Percentiles rank a stretch among this genome's conserved stretches.
These are phyloP conservation scores for Penicillium sp. DNA, from an alignment of 2,329 filamentous ascomycete genomes.

Conservation along the genomic window DNA sequence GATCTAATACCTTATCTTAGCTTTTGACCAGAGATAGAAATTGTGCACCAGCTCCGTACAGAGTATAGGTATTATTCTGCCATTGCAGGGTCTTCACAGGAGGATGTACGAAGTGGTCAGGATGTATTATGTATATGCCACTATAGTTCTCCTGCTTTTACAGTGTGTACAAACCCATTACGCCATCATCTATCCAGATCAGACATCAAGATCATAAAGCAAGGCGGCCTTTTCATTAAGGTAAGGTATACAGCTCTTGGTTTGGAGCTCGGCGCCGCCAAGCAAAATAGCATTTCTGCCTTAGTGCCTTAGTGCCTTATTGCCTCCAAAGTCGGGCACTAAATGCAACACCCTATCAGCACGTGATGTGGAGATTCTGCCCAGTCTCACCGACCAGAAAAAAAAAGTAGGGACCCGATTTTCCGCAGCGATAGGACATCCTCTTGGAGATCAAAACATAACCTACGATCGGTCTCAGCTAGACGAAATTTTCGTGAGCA, in stretches of 20 bases:
- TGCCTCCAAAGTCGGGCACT: constrained; percentile 8
- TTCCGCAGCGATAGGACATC: constrained; percentile 22
- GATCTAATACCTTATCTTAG: not conserved
- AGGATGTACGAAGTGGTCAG: not conserved
- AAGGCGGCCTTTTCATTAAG: not conserved
- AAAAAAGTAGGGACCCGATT: constrained; percentile 31
- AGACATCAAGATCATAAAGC: not conserved
- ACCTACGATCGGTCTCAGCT: constrained; percentile 6
- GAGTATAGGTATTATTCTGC: too few relatives aligned
- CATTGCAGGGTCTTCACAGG: not conserved
- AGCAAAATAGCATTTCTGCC: not conserved
- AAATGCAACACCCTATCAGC: constrained; percentile 26
- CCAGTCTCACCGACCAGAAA: constrained; percentile 27
- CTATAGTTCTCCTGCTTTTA: not conserved
- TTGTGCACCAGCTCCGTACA: not conserved
- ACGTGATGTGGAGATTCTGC: constrained; percentile 37
- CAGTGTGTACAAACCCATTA: not conserved
- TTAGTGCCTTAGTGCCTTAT: not conserved
- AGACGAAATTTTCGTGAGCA: constrained; percentile 10
- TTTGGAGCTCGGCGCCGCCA: too few relatives aligned
- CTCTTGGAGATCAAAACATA: constrained; percentile 30
- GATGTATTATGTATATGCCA: not conserved
- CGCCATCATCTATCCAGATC: not conserved
- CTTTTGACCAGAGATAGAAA: constrained; percentile 2
- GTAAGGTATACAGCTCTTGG: not conserved